Conservation (phyloP, 768 basidiomycete genomes). For the Leccinum longicurvipes region DNA sequence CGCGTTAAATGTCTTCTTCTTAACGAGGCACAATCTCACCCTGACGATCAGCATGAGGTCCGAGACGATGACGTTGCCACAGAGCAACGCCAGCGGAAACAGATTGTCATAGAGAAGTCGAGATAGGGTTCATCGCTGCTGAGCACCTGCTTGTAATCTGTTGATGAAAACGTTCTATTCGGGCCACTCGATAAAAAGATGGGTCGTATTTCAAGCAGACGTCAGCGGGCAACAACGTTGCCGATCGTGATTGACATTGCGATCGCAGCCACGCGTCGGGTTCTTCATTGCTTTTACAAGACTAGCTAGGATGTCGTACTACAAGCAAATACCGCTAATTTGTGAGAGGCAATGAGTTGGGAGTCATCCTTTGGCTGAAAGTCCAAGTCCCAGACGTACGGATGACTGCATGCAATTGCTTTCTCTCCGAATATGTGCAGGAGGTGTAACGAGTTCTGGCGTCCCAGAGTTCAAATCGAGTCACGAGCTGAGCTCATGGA, state of each 20-base stretch:
- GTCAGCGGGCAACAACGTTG: slow-evolving; percentile 54
- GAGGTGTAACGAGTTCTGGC: slow-evolving; percentile 16
- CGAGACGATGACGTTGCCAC: slow-evolving; percentile 3
- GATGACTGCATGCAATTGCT: slow-evolving; percentile 2
- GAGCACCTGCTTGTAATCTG: not conserved
- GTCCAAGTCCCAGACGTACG: not conserved
- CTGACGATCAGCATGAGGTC: not conserved
- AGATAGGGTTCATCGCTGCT: not conserved
- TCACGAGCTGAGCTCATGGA: too few relatives aligned
- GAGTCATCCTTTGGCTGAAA: slow-evolving; percentile 51
- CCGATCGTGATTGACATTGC: slow-evolving; percentile 66
- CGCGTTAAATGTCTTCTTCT: too few relatives aligned
- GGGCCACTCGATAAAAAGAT: slow-evolving; percentile 28
- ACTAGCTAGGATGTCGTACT: slow-evolving; percentile 39
- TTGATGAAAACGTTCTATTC: not conserved
- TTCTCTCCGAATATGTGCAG: slow-evolving; percentile 48
- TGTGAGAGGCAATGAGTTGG: slow-evolving; percentile 53
- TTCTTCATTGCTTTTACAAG: slow-evolving; percentile 57
- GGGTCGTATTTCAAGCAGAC: slow-evolving; percentile 57
- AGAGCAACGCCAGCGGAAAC: not conserved
- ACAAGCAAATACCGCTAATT: slow-evolving; percentile 30
- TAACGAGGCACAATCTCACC: not conserved
- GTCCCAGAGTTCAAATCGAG: not conserved
- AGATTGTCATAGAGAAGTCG: not conserved
- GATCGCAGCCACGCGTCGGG: slow-evolving; percentile 59